Base-by-base conservation (phyloP, 495 filamentous ascomycete species). In the Recurvomyces mirabilis region DNA sequence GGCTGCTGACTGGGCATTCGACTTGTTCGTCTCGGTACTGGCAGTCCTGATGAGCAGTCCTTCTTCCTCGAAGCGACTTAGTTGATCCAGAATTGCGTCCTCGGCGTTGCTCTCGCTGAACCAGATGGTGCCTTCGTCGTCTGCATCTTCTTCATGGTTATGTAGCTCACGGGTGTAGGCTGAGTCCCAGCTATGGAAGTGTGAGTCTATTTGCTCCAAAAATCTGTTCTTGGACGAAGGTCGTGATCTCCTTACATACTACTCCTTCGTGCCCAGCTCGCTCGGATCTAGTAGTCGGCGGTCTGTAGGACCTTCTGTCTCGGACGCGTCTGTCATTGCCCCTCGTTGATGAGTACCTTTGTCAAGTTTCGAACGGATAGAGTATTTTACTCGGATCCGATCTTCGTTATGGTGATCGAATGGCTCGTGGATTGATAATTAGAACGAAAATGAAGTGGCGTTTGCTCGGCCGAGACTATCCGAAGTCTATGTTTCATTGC, bases 81-180 rank as follows among this genome's bases (percentile, higher is more conserved):
- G 74, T 56, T 75, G 80, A 4, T 54, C 44, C 30, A 82, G 44
- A 21, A 85, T 67, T 34, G 73, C 75, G 31, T 66, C 58, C 59
- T 82, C 76, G 55, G 81, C 81, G 49, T 71, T 66, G 12, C 77
- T 75, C 64, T 85, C 81, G 62, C 74, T 70, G 71, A 86, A 86
- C 81, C 81, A 86, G 48, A 82, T 73, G 13, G 78, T 79, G 24
- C 81, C 81, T 43, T 71, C 72, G 67, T 84, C 78, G 25, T 63
- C 36, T 5, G 74, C 71, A 66, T 83, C 69, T 38, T 61, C 47
- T 19, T 70, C 56, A 66, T 81, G 73, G 63, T 84, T 85, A 37
- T 49, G 43, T 26, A 81, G 57, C 53, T 86, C 81, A 43, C 47
- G 54, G 0, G 62, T 58, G 68, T 86, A 86, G 54, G 79, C 66